Conservation (phyloP, 2,329 filamentous ascomycete genomes). For the Mycocentrospora acerina region DNA sequence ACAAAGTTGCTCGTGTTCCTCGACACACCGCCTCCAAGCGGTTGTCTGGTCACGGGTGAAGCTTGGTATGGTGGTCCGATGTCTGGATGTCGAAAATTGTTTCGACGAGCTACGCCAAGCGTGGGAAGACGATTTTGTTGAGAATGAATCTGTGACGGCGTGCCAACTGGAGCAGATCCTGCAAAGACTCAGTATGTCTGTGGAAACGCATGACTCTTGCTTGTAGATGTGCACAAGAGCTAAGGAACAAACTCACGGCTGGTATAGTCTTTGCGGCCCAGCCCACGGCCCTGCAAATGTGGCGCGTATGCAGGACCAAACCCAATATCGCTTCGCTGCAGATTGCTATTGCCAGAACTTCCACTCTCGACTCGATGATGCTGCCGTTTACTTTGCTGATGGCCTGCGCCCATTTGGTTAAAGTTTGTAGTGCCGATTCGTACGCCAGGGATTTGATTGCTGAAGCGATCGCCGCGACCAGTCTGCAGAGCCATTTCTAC, state of each 20-base stretch:
- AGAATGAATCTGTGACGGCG: slow-evolving; percentile 28
- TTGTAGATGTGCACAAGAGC: too few species aligned
- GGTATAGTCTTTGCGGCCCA: slow-evolving; percentile 14
- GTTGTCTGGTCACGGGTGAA: slow-evolving; percentile 36
- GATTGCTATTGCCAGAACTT: slow-evolving; percentile 28
- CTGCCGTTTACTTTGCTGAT: slow-evolving; percentile 14
- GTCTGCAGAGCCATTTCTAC: slow-evolving; percentile 33
- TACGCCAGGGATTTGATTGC: slow-evolving; percentile 33
- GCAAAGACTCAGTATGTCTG: slow-evolving; percentile 6
- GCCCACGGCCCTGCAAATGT: slow-evolving; percentile 20
- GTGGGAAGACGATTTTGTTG: slow-evolving; percentile 33
- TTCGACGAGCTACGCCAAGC: slow-evolving; percentile 28
- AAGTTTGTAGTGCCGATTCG: slow-evolving; percentile 26
- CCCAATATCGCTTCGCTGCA: slow-evolving; percentile 21
- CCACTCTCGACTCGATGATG: slow-evolving; percentile 25
- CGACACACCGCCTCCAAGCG: slow-evolving; percentile 24
- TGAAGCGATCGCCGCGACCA: slow-evolving; percentile 29
- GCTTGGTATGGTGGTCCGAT: slow-evolving; percentile 25
- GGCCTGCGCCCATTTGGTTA: slow-evolving; percentile 16
- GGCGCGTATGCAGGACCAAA: slow-evolving; percentile 20
- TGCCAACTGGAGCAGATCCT: slow-evolving; percentile 29
- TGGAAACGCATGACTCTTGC: neutral
- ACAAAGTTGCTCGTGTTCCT: slow-evolving; percentile 27
- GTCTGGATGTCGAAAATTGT: slow-evolving; percentile 18
- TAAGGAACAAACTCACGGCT: slow-evolving; percentile 20